These are phyloP conservation scores for Suhomyces maxii DNA, from an alignment of 1,139 yeast species.

Conservation along the genomic window DNA sequence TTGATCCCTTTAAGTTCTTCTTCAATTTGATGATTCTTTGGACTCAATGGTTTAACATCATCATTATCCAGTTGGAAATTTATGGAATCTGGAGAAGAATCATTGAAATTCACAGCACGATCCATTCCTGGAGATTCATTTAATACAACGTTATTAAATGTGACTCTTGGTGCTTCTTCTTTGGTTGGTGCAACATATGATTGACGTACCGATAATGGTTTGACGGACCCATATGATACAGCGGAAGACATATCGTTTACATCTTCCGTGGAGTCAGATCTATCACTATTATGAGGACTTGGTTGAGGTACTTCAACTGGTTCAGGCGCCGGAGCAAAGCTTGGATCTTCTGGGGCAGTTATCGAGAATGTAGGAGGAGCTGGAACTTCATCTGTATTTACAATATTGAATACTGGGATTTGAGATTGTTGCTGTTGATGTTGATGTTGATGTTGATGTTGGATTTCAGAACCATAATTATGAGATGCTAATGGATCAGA, in stretches of 20 bases:
- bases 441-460: neutral
- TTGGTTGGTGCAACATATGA: constrained; percentile 10
- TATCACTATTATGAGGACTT: constrained; percentile 5
- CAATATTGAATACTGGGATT: constrained; percentile 21
- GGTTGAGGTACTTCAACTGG: neutral
- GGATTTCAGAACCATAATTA: neutral
- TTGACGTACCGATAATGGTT: constrained; percentile 29
- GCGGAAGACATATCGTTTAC: constrained; percentile 14
- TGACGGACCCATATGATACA: constrained; percentile 24
- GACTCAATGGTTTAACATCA: constrained; percentile 30
- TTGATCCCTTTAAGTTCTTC: constrained; percentile 32
- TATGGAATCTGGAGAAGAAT: constrained; percentile 8
- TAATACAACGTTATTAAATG: constrained; percentile 5
- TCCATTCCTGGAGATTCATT: constrained; percentile 5
- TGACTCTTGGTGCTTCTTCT: constrained; percentile 2
- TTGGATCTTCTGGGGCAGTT: constrained; percentile 2
- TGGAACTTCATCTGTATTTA: constrained; percentile 10
- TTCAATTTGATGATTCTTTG: constrained; percentile 32
- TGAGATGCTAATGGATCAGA: neutral
- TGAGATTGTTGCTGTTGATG: neutral
- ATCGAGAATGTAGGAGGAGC: neutral
- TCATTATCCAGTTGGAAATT: constrained; percentile 4
- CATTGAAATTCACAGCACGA: constrained; percentile 8
- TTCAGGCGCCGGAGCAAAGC: too few relatives aligned
- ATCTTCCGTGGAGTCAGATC: constrained; percentile 13